phyloP scores from a whole-genome alignment of 305 asterid species.

The Fraxinus paxiana region DNA sequence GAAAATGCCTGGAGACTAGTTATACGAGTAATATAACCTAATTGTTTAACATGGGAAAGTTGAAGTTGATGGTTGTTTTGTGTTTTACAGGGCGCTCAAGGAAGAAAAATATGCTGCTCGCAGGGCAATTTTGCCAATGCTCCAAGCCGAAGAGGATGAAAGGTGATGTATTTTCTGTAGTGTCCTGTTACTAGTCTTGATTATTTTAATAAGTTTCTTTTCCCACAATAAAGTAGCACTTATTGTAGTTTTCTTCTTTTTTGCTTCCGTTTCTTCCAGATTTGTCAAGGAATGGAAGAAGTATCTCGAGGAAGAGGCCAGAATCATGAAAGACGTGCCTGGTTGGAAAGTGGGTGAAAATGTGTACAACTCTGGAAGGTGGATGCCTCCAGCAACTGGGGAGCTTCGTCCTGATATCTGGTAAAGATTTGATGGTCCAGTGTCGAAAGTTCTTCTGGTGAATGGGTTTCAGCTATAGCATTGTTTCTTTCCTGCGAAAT shows the following conservation, averaged over 20 bases:
- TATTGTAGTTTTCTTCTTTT: background rate
- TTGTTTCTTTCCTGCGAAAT: slow-evolving; percentile 6
- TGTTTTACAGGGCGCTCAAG: slow-evolving; percentile 62
- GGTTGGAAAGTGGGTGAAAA: slow-evolving; percentile 93
- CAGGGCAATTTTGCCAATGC: slow-evolving; percentile 74
- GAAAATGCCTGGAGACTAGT: background rate
- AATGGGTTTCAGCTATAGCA: slow-evolving; percentile 6
- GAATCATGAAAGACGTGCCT: slow-evolving; percentile 93
- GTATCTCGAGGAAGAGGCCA: slow-evolving; percentile 82
- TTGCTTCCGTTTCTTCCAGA: slow-evolving; percentile 29
- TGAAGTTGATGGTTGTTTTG: slow-evolving; percentile 15
- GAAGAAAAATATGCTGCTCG: slow-evolving; percentile 94
- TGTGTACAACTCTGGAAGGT: slow-evolving; percentile 73
- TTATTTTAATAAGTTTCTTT: background rate
- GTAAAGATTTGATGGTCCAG: slow-evolving; percentile 30
- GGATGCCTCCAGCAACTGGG: slow-evolving; percentile 96
- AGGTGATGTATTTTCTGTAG: slow-evolving; percentile 38
- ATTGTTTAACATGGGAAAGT: slow-evolving; percentile 3
- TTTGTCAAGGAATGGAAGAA: slow-evolving; percentile 88
- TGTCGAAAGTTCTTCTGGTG: background rate
- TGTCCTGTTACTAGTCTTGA: background rate
- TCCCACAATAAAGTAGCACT: background rate
- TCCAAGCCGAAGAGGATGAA: slow-evolving; percentile 98
- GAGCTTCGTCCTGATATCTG: slow-evolving; percentile 85
- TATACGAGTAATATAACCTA: background rate